phyloP scores from a whole-genome alignment of 23 red algal species.

The Chondrus crispus region DNA sequence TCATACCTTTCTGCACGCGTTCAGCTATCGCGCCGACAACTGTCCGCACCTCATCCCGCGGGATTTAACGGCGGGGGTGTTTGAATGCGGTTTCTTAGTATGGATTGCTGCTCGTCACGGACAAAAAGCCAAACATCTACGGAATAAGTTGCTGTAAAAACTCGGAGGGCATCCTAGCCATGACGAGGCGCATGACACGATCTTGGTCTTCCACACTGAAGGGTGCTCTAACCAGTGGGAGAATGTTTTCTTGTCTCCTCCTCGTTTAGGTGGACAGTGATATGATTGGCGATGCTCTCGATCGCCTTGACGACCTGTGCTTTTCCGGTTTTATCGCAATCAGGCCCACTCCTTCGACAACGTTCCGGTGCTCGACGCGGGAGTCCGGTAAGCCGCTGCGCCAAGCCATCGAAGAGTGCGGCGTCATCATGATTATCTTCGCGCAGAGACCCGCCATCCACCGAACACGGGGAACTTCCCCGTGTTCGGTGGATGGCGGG shows the following conservation, averaged over 20 bases:
- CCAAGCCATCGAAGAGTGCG: no score
- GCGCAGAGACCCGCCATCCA: no score
- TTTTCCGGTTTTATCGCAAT: no score
- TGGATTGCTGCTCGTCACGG: slow-evolving; percentile 72
- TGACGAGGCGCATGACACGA: slow-evolving; percentile 76
- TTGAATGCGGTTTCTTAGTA: slow-evolving; percentile 81
- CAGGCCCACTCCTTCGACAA: no score
- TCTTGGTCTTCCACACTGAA: slow-evolving; percentile 89
- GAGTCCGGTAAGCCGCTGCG: no score
- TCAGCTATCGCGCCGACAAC: slow-evolving; percentile 28
- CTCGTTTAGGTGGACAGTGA: slow-evolving; percentile 71
- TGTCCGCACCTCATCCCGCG: slow-evolving; percentile 41
- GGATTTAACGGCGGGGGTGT: no score
- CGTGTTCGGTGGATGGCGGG: no score
- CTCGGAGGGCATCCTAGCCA: slow-evolving; percentile 75
- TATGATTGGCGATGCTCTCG: background rate
- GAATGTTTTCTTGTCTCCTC: slow-evolving; percentile 88
- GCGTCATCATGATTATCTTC: no score
- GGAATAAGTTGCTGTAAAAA: slow-evolving; percentile 88
- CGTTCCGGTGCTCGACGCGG: no score
- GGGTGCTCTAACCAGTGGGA: slow-evolving; percentile 81
- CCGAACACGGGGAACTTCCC: no score
- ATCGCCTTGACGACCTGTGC: slow-evolving; percentile 20
- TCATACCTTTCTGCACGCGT: slow-evolving; percentile 60
- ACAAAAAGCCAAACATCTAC: slow-evolving; percentile 84